Conservation (phyloP, 2,329 filamentous ascomycete genomes). For the Thermochaetoides dissita region DNA sequence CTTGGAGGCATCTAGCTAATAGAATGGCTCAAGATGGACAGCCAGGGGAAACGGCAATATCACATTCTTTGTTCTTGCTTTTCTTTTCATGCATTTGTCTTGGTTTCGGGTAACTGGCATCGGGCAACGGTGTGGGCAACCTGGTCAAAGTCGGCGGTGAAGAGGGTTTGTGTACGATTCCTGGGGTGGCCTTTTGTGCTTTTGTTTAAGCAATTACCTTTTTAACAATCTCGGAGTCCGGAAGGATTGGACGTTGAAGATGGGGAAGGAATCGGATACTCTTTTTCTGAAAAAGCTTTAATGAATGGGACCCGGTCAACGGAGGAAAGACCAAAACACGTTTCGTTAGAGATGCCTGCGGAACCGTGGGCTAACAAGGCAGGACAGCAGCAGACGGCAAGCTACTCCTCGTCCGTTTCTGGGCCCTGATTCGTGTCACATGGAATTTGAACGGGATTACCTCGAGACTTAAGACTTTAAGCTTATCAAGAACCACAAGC, state of each 20-base stretch:
- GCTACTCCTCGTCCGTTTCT: slow-evolving; percentile 3
- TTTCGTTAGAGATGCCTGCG: no score
- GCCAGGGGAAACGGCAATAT: slow-evolving; percentile 13
- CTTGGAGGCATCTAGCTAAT: slow-evolving; percentile 14
- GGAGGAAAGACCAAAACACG: no score
- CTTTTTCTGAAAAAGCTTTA: no score
- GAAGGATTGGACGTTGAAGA: slow-evolving; percentile 4
- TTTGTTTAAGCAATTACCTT: slow-evolving; percentile 6
- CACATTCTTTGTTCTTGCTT: slow-evolving; percentile 5
- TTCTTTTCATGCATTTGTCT: slow-evolving; percentile 15
- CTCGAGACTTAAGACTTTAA: slow-evolving; percentile 5
- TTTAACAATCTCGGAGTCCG: slow-evolving; percentile 6
- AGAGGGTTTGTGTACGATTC: slow-evolving; percentile 15
- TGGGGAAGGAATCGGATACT: no score
- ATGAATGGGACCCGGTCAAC: no score
- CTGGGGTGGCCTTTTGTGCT: slow-evolving; percentile 3
- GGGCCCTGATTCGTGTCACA: slow-evolving; percentile 6
- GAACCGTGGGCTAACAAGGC: slow-evolving; percentile 5
- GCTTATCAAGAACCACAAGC: slow-evolving; percentile 2
- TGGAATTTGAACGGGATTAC: slow-evolving; percentile 7
- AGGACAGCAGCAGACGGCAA: slow-evolving; percentile 5
- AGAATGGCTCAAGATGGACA: slow-evolving; percentile 12
- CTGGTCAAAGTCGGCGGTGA: slow-evolving; percentile 10
- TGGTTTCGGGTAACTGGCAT: slow-evolving; percentile 14
- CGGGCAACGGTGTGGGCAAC: slow-evolving; percentile 9